Percentiles rank a stretch among this genome's conserved stretches.
Evolutionary conservation across 2,329 filamentous ascomycete species (phyloP).

Genomic region (Penicillium verrucosum): DNA sequence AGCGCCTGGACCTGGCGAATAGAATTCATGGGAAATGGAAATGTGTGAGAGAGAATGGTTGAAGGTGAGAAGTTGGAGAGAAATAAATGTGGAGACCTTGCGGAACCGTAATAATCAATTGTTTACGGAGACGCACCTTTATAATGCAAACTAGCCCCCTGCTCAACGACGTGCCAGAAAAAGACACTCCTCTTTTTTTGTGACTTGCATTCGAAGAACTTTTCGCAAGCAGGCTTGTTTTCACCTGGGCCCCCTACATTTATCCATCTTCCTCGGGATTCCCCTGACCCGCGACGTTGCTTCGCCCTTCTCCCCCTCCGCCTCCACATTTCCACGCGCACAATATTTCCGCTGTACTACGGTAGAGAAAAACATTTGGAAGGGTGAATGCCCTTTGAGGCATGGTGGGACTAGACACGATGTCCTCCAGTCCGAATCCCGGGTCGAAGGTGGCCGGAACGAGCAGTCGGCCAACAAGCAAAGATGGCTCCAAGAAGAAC

Average conservation of each 20-base stretch:
- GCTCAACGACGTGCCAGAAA: slow-evolving; percentile 12
- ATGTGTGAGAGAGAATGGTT: slow-evolving; percentile 5
- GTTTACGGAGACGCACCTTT: slow-evolving; percentile 20
- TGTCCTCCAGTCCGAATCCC: slow-evolving; percentile 39
- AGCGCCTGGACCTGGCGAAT: slow-evolving; percentile 89
- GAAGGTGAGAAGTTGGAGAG: slow-evolving; percentile 10
- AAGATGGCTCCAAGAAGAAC: slow-evolving; percentile 71
- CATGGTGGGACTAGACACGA: slow-evolving; percentile 38
- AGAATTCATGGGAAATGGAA: slow-evolving; percentile 68
- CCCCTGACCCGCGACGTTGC: slow-evolving; percentile 32
- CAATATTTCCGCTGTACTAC: slow-evolving; percentile 1
- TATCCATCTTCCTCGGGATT: slow-evolving; percentile 19
- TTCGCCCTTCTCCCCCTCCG: slow-evolving; percentile 11
- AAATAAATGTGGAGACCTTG: slow-evolving; percentile 21
- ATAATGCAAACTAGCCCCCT: slow-evolving; percentile 12
- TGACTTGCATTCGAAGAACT: background rate
- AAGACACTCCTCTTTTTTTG: background rate
- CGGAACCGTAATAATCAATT: slow-evolving; percentile 28
- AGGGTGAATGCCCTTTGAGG: slow-evolving; percentile 36
- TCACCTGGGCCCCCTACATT: background rate
- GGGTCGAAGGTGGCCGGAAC: slow-evolving; percentile 31
- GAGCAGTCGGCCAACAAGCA: slow-evolving; percentile 49
- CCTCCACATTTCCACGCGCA: slow-evolving; percentile 13
- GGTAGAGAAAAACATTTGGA: slow-evolving; percentile 19
- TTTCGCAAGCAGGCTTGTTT: background rate